Conservation (phyloP, 139 green algal species). For the Klebsormidium nitens region DNA sequence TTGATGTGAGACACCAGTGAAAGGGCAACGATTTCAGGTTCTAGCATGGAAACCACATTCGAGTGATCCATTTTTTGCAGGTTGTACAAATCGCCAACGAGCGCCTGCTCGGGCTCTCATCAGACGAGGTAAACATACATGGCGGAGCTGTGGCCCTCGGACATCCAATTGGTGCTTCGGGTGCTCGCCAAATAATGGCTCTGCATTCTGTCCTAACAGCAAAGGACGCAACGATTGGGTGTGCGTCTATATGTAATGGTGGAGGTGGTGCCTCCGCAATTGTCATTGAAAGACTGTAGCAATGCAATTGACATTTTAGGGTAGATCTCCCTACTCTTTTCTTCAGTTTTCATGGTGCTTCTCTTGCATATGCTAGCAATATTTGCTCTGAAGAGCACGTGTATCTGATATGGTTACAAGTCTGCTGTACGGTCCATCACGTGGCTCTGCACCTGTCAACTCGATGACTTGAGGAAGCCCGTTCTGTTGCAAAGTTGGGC, state of each 20-base stretch:
- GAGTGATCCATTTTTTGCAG: not conserved
- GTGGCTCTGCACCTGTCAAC: too few relatives aligned
- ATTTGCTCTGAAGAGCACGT: too few relatives aligned
- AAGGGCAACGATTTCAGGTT: too few relatives aligned
- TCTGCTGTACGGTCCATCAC: too few relatives aligned
- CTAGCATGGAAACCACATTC: not conserved
- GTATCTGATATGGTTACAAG: too few relatives aligned
- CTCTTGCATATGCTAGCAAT: too few relatives aligned
- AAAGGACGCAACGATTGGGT: slow-evolving; percentile 46
- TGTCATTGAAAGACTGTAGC: slow-evolving; percentile 55
- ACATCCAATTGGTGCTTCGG: slow-evolving; percentile 70
- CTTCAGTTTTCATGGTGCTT: too few relatives aligned
- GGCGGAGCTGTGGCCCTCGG: slow-evolving; percentile 74
- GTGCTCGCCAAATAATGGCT: slow-evolving; percentile 64
- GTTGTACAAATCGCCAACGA: slow-evolving; percentile 62
- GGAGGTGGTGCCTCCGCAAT: slow-evolving; percentile 71
- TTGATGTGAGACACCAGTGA: too few relatives aligned
- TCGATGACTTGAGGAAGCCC: too few relatives aligned
- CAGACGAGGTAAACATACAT: slow-evolving; percentile 65
- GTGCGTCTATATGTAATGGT: slow-evolving; percentile 80
- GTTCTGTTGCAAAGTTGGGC: too few relatives aligned
- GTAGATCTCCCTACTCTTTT: too few relatives aligned
- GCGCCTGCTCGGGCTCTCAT: slow-evolving; percentile 38
- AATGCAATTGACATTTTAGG: too few relatives aligned
- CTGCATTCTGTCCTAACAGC: slow-evolving; percentile 64